Base-by-base conservation (phyloP, 2,329 filamentous ascomycete species). In the Fusarium solani-melongenae region DNA sequence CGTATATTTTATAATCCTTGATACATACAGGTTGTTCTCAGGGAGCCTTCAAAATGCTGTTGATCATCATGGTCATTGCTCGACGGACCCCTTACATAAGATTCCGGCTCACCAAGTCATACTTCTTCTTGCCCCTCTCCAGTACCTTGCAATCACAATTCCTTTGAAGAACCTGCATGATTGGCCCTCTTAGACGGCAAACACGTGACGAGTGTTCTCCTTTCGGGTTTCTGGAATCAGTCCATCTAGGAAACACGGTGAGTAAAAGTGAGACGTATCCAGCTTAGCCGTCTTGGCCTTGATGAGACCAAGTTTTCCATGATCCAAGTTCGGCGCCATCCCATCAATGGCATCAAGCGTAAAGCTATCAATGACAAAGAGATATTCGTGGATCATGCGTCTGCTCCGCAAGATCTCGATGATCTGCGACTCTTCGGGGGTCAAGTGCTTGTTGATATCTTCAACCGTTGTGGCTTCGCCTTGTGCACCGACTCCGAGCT, bases 301-400 rank as follows among this genome's bases (percentile, higher is more conserved):
- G 11, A 46, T 39, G 17, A 67, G 64, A 6, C 59, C 58, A 31
- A 81, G 70, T 6, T 62, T 66, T 3, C 80, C 80, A 12, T 69
- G 66, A 34, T 72, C 68, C 66, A 80, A 31, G 38, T 69, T 70
- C 11, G 78, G 79, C 9, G 66, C 77, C 3, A 69, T 58, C 4
- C 75, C 73, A 8, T 73, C 68, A 58, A 77, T 77, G 51, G 68
- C 51, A 55, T 83, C 81, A 29, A 67, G 53, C 8, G 57, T 67
- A 66, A 83, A 82, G 71, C 69, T 80, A 51, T 82, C 79, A 44
- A 83, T 79, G 67, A 80, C 78, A 56, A 82, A 60, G 0, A 68
- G 65, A 60, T 82, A 79, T 62, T 81, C 79, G 4, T 77, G 66
- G 12, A 79, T 78, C 65, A 83, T 59, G 56, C 78, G 75, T 15